These are phyloP conservation scores for Triticum dicoccoides DNA, from an alignment of 176 grass and related monocot species.

Conservation along the genomic window DNA sequence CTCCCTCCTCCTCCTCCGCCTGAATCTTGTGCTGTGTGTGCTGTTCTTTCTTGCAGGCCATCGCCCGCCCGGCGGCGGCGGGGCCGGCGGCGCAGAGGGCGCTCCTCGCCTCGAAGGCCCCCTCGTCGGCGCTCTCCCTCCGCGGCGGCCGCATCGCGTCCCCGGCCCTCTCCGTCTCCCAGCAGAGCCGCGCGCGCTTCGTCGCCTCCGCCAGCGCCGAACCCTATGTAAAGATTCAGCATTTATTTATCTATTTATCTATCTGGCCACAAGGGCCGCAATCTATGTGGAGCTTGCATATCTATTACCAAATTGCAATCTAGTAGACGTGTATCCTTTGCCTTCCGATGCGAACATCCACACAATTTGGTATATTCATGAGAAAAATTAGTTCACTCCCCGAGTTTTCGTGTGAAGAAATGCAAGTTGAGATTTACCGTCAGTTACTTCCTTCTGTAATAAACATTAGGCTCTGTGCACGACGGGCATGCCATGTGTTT, in stretches of 20 bases:
- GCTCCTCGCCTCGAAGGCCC: conserved; percentile 10
- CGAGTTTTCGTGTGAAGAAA: background rate
- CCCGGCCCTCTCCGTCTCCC: conserved; percentile 29
- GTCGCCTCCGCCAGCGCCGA: conserved; percentile 56
- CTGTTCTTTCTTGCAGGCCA: conserved; percentile 40
- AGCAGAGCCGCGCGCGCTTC: conserved; percentile 39
- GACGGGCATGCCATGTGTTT: background rate
- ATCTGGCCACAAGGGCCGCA: background rate
- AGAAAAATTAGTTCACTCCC: background rate
- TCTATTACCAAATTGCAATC: background rate
- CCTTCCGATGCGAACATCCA: too few species aligned
- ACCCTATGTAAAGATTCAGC: conserved; percentile 38
- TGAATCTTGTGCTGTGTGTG: background rate
- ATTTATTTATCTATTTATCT: background rate
- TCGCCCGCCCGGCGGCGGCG: conserved; percentile 28
- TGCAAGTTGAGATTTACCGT: background rate
- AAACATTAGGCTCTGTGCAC: background rate
- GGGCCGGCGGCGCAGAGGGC: conserved; percentile 16
- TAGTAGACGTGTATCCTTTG: too few species aligned
- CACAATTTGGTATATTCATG: background rate
- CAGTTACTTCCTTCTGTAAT: background rate
- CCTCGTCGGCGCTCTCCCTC: conserved; percentile 24
- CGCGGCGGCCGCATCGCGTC: conserved; percentile 3
- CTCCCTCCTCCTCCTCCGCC: background rate
- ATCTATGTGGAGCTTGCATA: background rate